These are phyloP conservation scores for Mycena latifolia DNA, from an alignment of 768 basidiomycete species.

Conservation along the genomic window DNA sequence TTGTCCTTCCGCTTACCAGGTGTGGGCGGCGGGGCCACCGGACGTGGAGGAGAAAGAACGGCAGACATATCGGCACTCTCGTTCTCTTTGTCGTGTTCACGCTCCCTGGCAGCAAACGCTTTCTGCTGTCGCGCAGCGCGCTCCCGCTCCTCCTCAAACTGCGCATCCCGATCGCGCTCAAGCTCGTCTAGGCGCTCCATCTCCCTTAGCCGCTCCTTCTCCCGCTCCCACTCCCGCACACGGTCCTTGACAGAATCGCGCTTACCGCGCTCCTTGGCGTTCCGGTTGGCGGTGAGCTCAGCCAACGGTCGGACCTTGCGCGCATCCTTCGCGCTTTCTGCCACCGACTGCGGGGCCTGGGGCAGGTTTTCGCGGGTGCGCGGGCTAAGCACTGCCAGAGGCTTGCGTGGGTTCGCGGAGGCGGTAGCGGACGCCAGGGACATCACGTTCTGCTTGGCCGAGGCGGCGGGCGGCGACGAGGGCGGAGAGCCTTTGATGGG, in stretches of 20 bases:
- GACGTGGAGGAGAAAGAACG: slow-evolving; percentile 26
- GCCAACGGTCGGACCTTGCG: slow-evolving; percentile 49
- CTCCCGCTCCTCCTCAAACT: slow-evolving; percentile 53
- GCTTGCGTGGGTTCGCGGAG: slow-evolving; percentile 43
- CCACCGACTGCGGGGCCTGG: slow-evolving; percentile 33
- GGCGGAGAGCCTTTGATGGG: slow-evolving; percentile 69
- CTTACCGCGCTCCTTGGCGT: slow-evolving; percentile 43
- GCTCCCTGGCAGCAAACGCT: slow-evolving; percentile 36
- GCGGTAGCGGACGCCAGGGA: slow-evolving; percentile 41
- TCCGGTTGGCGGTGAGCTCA: slow-evolving; percentile 53
- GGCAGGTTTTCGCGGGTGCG: slow-evolving; percentile 43
- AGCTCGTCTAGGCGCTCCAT: slow-evolving; percentile 73
- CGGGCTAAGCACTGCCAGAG: slow-evolving; percentile 45
- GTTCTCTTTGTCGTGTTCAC: slow-evolving; percentile 43
- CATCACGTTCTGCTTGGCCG: slow-evolving; percentile 52
- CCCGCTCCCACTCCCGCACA: slow-evolving; percentile 83
- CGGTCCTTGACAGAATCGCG: slow-evolving; percentile 68
- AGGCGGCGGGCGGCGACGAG: slow-evolving; percentile 48
- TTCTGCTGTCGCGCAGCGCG: slow-evolving; percentile 37
- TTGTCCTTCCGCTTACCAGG: slow-evolving; percentile 21
- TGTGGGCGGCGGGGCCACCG: slow-evolving; percentile 29
- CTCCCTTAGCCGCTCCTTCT: slow-evolving; percentile 76
- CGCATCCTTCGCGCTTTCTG: slow-evolving; percentile 37
- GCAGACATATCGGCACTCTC: slow-evolving; percentile 38
- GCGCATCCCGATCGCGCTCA: slow-evolving; percentile 61